Percentiles rank a stretch among this genome's conserved stretches.
phyloP scores from a whole-genome alignment of 805 yeast genomes.

The Kodamaea kakaduensis region DNA sequence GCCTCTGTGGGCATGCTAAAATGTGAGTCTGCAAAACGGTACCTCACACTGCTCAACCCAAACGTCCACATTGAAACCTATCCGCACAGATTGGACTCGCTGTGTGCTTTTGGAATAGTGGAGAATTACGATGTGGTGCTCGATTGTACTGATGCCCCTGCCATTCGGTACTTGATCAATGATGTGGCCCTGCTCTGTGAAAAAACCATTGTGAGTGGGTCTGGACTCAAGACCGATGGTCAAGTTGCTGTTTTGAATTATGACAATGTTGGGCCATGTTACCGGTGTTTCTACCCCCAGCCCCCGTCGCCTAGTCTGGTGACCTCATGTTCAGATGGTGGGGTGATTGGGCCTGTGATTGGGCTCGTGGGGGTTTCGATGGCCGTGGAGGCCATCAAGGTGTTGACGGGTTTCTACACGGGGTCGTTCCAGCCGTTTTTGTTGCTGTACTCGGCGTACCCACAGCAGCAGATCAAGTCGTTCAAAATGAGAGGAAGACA shows the following conservation, averaged over 20 bases:
- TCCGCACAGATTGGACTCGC: constrained; percentile 46
- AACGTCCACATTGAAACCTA: constrained; percentile 52
- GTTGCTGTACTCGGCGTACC: constrained; percentile 63
- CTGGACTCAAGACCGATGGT: constrained; percentile 90
- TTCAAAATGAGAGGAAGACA: constrained; percentile 78
- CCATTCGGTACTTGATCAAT: constrained; percentile 77
- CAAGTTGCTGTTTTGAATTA: constrained; percentile 77
- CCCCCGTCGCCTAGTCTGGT: constrained; percentile 87
- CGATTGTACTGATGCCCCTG: constrained; percentile 95
- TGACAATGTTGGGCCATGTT: constrained; percentile 74
- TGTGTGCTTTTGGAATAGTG: constrained; percentile 63
- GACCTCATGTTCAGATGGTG: constrained; percentile 86
- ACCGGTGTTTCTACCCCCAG: constrained; percentile 84
- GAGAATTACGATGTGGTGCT: constrained; percentile 67
- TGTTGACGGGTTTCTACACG: constrained; percentile 54
- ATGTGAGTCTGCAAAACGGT: constrained; percentile 70
- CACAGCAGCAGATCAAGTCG: constrained; percentile 59
- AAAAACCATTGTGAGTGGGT: constrained; percentile 81
- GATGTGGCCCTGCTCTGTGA: constrained; percentile 72
- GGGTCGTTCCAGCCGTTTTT: constrained; percentile 65
- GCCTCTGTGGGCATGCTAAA: constrained; percentile 65
- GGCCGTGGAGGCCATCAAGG: constrained; percentile 82
- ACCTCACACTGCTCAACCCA: constrained; percentile 60
- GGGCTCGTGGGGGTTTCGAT: constrained; percentile 86
- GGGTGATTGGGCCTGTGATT: constrained; percentile 94